Conservation (phyloP, 352 stramenopile genomes). For the Aphanomyces cochlioides region DNA sequence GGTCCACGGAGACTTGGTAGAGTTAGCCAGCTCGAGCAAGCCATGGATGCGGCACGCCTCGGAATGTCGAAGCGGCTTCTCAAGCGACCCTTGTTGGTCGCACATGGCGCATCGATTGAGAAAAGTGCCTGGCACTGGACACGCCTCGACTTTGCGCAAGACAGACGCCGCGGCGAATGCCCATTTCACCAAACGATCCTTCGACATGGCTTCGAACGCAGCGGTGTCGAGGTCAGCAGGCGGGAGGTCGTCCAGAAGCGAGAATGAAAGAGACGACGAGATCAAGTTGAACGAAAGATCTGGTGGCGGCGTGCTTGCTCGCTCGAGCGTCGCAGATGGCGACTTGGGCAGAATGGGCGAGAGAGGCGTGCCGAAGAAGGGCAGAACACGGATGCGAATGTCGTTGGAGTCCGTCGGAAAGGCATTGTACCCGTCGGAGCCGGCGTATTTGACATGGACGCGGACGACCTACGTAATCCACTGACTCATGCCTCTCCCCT, state of each 20-base stretch:
- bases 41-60: not conserved
- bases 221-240: not conserved
- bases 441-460: slow-evolving; percentile 1
- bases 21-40: not conserved
- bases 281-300: not conserved
- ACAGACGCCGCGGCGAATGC: not conserved
- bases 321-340: no score
- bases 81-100: not conserved
- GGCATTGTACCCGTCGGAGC: not conserved
- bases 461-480: not conserved
- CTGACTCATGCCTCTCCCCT: no score
- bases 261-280: not conserved
- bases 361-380: not conserved
- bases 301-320: not conserved
- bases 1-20: no score
- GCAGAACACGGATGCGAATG: not conserved
- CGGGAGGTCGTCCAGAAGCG: not conserved
- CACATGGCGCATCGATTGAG: slow-evolving; percentile 7
- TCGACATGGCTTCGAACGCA: not conserved
- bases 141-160: not conserved
- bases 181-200: slow-evolving; percentile 3
- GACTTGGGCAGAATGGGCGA: not conserved
- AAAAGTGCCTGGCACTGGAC: not conserved
- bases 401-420: slow-evolving; percentile 9
- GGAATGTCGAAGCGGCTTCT: not conserved